Evolutionary conservation across 257 asterid species (phyloP).

Genomic region (Solanum dulcamara): DNA sequence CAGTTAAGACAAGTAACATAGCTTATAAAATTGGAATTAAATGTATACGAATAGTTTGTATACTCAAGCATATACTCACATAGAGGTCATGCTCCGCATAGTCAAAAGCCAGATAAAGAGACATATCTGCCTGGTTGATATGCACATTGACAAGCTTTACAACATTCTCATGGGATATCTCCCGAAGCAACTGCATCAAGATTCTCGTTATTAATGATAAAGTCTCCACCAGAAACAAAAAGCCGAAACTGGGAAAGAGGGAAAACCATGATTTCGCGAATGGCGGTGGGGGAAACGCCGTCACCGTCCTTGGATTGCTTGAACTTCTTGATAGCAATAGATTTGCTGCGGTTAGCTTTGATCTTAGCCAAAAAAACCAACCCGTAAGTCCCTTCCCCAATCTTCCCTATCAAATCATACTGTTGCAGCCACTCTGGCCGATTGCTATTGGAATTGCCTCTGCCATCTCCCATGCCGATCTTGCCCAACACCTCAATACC

Average conservation of each 20-base stretch:
- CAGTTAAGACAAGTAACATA: not conserved
- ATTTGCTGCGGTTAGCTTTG: conserved; percentile 62
- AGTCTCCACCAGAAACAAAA: not conserved
- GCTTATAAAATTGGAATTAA: not conserved
- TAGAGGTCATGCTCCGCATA: conserved; percentile 96
- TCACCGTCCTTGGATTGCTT: conserved; percentile 98
- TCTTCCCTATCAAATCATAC: conserved; percentile 88
- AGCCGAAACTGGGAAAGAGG: not conserved
- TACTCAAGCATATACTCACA: conserved; percentile 39
- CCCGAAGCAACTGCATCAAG: conserved; percentile 85
- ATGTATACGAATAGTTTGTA: not conserved
- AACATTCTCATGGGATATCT: conserved; percentile 86
- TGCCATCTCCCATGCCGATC: conserved; percentile 14
- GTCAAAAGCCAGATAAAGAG: conserved; percentile 93
- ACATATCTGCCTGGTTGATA: conserved; percentile 87
- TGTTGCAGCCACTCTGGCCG: conserved; percentile 97
- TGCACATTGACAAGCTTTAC: conserved; percentile 96
- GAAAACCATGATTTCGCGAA: conserved; percentile 90
- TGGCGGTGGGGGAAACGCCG: conserved; percentile 98
- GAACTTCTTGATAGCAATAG: conserved; percentile 92
- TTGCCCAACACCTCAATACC: not conserved
- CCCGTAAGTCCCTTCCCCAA: conserved; percentile 96
- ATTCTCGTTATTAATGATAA: not conserved
- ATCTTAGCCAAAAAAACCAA: conserved; percentile 88
- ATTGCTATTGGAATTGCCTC: conserved; percentile 11